Evolutionary conservation across 2,329 filamentous ascomycete genomes (phyloP).

Genomic region (Sporothrix brasiliensis): DNA sequence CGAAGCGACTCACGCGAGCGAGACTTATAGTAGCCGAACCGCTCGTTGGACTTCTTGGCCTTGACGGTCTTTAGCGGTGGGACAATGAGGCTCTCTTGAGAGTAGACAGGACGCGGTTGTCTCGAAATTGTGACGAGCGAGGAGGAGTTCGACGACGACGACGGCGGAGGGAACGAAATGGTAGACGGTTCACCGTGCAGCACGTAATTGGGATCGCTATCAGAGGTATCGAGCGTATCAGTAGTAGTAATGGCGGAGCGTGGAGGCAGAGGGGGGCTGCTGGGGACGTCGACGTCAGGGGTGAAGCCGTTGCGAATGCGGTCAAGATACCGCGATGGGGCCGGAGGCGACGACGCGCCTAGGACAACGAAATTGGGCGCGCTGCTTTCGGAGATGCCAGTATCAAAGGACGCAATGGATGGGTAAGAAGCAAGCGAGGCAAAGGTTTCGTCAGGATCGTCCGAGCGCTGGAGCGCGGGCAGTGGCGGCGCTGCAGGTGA

Average conservation of each 20-base stretch:
- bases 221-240: constrained; percentile 44
- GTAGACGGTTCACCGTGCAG: constrained; percentile 49
- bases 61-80: constrained; percentile 55
- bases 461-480: constrained; percentile 30
- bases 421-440: constrained; percentile 38
- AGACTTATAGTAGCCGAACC: constrained; percentile 53
- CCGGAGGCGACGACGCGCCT: constrained; percentile 46
- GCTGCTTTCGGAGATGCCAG: constrained; percentile 36
- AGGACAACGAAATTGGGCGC: constrained; percentile 56
- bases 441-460: constrained; percentile 34
- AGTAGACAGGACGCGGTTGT: constrained; percentile 52
- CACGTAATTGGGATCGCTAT: constrained; percentile 57
- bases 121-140: constrained; percentile 44
- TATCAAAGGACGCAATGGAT: constrained; percentile 38
- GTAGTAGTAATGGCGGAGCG: constrained; percentile 37
- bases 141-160: constrained; percentile 30
- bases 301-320: constrained; percentile 16
- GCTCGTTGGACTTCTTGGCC: constrained; percentile 53
- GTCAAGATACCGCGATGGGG: constrained; percentile 28
- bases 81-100: constrained; percentile 63
- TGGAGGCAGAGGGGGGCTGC: constrained; percentile 33
- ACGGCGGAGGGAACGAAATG: constrained; percentile 44
- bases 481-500: constrained; percentile 52
- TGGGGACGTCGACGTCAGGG: constrained; percentile 20
- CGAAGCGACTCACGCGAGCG: constrained; percentile 58